These are phyloP conservation scores for Phytophthora vignae DNA, from an alignment of 352 stramenopile species.

Conservation along the genomic window DNA sequence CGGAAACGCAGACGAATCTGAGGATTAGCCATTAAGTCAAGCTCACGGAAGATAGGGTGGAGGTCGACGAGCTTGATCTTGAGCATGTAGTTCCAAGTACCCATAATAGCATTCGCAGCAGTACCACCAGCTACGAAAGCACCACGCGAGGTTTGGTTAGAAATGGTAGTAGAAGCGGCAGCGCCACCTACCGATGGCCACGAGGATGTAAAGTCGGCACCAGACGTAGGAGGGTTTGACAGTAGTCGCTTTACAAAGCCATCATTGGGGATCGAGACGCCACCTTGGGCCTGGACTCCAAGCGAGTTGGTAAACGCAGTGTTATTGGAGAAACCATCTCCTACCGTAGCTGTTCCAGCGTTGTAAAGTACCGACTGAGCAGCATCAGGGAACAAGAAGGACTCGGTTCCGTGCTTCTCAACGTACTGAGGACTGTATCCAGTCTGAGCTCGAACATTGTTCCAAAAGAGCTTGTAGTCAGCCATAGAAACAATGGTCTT, in stretches of 20 bases:
- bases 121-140: not conserved
- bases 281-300: too few relatives aligned
- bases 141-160: not conserved
- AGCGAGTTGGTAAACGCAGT: not conserved
- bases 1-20: constrained; percentile 10
- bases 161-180: not conserved
- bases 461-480: constrained; percentile 37
- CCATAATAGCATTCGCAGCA: constrained; percentile 5
- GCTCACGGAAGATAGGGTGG: constrained; percentile 4
- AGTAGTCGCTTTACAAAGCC: constrained; percentile 13
- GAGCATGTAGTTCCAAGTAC: constrained; percentile 14
- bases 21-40: constrained; percentile 15
- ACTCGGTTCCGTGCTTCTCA: constrained; percentile 40
- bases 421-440: constrained; percentile 27
- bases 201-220: constrained; percentile 1
- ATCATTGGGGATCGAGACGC: constrained; percentile 16
- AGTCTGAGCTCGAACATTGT: constrained; percentile 41
- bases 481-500: constrained; percentile 27
- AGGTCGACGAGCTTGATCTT: constrained; percentile 13
- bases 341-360: too few relatives aligned
- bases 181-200: not conserved
- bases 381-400: constrained; percentile 36
- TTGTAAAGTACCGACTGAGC: constrained; percentile 5
- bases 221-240: constrained; percentile 17
- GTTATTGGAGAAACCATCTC: constrained; percentile 31